Evolutionary conservation across 257 asterid genomes (phyloP).

Genomic region (Buddleja alternifolia): DNA sequence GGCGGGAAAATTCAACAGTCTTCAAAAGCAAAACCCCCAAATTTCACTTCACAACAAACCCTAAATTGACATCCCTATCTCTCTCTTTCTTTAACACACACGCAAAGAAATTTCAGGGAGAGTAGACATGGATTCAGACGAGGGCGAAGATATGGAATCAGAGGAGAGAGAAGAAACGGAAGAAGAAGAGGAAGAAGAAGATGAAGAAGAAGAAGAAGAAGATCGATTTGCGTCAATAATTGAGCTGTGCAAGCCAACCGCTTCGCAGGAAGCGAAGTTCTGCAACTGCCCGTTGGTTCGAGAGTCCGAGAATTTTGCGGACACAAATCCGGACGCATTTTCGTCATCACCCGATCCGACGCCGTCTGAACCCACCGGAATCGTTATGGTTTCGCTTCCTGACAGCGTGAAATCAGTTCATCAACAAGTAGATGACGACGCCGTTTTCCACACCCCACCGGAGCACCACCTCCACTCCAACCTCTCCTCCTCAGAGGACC

Average conservation of each 20-base stretch:
- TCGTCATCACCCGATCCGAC: constrained; percentile 25
- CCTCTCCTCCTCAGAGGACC: constrained; percentile 41
- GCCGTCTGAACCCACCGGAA: constrained; percentile 28
- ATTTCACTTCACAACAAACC: constrained; percentile 3
- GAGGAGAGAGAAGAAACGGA: constrained; percentile 21
- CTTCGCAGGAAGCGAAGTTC: constrained; percentile 41
- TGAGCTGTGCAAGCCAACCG: constrained; percentile 27
- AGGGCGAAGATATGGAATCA: no score
- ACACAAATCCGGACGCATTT: constrained; percentile 10
- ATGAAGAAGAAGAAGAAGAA: constrained; percentile 14
- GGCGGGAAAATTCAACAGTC: constrained; percentile 17
- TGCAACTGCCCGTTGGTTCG: constrained; percentile 35
- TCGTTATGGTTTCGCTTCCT: constrained; percentile 41
- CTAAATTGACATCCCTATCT: constrained; percentile 4
- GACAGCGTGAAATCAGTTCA: constrained; percentile 24
- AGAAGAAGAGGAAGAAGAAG: constrained; percentile 19
- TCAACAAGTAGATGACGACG: constrained; percentile 29
- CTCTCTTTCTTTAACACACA: neutral
- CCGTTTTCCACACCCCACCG: constrained; percentile 46
- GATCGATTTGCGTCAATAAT: constrained; percentile 19
- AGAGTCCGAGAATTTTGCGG: constrained; percentile 34
- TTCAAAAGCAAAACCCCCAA: constrained; percentile 7
- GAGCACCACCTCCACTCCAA: constrained; percentile 33
- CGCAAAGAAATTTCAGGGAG: neutral
- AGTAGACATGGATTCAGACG: no score